Base-by-base conservation (phyloP, 1,139 yeast species). In the Candida sp. region DNA sequence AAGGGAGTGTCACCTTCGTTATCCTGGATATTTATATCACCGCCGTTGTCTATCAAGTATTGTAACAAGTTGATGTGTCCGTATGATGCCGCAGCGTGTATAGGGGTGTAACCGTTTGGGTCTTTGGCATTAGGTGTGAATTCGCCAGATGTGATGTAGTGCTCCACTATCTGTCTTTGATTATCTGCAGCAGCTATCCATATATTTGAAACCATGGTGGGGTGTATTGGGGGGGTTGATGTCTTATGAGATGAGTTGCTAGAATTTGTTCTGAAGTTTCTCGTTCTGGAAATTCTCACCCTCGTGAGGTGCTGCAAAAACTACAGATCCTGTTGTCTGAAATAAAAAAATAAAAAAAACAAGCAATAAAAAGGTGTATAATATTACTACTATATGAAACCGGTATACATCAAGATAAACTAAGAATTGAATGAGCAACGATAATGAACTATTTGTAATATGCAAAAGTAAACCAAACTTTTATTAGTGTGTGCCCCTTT, bases 131-230 rank as follows among this genome's bases (percentile, higher is more conserved):
- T 87, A 2, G 97, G 82, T 1, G 85, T 76, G 55, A 76, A 78
- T 11, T 72, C 64, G 0, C 87, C 88, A 0, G 80, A 65, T 4
- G 69, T 72, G 11, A 94, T 69, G 52, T 77, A 75, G 8, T 77
- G 63, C 56, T 84, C 80, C 11, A 94, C 97, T 8, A 77, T 65
- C 3, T 75, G 79, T 2, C 79, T 58, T 56, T 87, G 83, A 61
- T 90, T 88, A 66, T 94, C 98, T 17, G 98, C 90, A 5, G 98
- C 96, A 7, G 98, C 97, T 8, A 90, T 85, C 99, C 99, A 94
- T 54, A 94, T 86, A 67, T 94, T 93, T 65, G 81, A 72, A 23
- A 67, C 77, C 81, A 77, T 79, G n/a, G n/a, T n/a, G n/a, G n/a
- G 47, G 28, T 28, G 43, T 28, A 12, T 31, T 26, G n/a, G 32